A percentile compares a stretch with the other conserved stretches of the same genome.
Conservation (phyloP, 1,139 yeast species). For the Yamadazyma conglobata region DNA sequence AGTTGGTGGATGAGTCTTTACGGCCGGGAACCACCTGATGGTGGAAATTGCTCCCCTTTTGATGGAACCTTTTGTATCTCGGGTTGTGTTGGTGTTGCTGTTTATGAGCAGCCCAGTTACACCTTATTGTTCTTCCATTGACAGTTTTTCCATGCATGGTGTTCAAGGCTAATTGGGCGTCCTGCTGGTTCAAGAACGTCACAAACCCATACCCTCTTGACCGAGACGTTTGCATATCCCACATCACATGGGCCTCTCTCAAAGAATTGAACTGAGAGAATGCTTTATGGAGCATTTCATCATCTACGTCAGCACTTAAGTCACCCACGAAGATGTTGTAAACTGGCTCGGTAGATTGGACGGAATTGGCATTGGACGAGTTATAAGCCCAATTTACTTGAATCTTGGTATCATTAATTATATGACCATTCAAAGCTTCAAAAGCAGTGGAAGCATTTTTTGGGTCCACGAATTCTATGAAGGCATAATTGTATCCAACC, state of each 20-base stretch:
- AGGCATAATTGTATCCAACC: slow-evolving; percentile 76
- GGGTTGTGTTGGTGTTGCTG: slow-evolving; percentile 20
- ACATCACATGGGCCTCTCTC: slow-evolving; percentile 89
- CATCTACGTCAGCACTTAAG: slow-evolving; percentile 77
- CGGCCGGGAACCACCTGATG: not conserved
- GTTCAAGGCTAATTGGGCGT: slow-evolving; percentile 72
- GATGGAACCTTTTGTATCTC: slow-evolving; percentile 1
- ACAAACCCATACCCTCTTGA: slow-evolving; percentile 93
- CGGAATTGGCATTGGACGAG: slow-evolving; percentile 49
- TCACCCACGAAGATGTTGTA: slow-evolving; percentile 86
- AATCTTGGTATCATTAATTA: slow-evolving; percentile 50
- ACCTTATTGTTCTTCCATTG: slow-evolving; percentile 73
- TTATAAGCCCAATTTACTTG: slow-evolving; percentile 83
- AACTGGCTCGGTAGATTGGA: slow-evolving; percentile 44
- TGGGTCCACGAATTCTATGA: slow-evolving; percentile 66
- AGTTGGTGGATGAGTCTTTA: not conserved
- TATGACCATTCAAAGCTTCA: slow-evolving; percentile 54
- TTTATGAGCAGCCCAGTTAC: slow-evolving; percentile 88
- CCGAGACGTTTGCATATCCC: slow-evolving; percentile 94
- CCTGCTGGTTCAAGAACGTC: slow-evolving; percentile 62
- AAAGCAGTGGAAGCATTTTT: slow-evolving; percentile 63
- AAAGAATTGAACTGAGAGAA: slow-evolving; percentile 62
- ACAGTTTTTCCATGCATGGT: slow-evolving; percentile 73
- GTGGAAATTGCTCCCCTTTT: not conserved
- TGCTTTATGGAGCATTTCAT: slow-evolving; percentile 59